A percentile compares a stretch with the other conserved stretches of the same genome.
These are phyloP conservation scores for Lunasporangiospora selenospora DNA, from an alignment of 192 early-diverging fungal species.

Conservation along the genomic window DNA sequence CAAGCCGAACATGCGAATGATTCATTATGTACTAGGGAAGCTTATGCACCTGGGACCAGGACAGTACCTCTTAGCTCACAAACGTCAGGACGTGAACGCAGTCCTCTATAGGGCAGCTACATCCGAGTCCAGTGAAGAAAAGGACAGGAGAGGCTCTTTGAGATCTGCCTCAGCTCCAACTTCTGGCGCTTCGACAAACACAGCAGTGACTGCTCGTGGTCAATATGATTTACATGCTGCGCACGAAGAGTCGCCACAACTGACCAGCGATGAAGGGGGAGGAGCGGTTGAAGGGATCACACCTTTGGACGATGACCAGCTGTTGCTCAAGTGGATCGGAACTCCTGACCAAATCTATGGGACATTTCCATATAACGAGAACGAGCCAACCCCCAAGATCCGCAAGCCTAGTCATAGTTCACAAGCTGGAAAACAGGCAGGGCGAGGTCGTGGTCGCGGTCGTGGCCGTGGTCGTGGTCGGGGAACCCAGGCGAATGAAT, in stretches of 20 bases:
- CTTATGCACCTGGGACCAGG: constrained; percentile 20
- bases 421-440: neutral
- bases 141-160: neutral
- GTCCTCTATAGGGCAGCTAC: constrained; percentile 28
- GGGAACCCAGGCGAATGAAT: too few species aligned
- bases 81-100: constrained; percentile 27
- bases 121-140: too few species aligned
- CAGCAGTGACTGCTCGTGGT: neutral
- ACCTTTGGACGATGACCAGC: constrained; percentile 16
- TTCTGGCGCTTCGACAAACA: neutral
- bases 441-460: neutral
- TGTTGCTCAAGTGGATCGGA: constrained; percentile 32
- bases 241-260: constrained; percentile 21
- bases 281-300: neutral
- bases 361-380: constrained; percentile 29
- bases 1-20: constrained; percentile 40
- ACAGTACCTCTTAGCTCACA: constrained; percentile 32
- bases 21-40: constrained; percentile 34
- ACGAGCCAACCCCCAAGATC: constrained; percentile 2
- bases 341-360: constrained; percentile 39
- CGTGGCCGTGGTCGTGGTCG: constrained; percentile 2
- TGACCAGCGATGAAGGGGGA: constrained; percentile 3
- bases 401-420: neutral
- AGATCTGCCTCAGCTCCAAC: neutral
- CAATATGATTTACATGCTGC: constrained; percentile 42